Evolutionary conservation across 1,284 basidiomycete species (phyloP).

Genomic region (Heterobasidion annosum): DNA sequence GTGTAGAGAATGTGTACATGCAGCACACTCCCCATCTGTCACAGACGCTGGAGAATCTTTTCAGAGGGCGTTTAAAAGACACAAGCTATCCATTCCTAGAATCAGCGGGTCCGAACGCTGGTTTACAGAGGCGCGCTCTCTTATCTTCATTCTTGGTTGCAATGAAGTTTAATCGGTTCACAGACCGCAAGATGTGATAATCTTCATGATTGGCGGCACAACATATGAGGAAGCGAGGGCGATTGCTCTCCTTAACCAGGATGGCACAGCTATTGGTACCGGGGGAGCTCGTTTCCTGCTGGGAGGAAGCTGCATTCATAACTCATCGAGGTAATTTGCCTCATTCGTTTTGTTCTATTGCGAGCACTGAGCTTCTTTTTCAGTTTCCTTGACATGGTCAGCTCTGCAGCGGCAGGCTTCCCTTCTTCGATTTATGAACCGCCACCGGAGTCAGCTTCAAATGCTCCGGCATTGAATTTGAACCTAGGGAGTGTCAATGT

Average conservation of each 20-base stretch:
- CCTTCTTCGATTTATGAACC: slow-evolving; percentile 61
- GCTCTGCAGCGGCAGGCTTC: slow-evolving; percentile 51
- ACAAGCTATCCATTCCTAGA: slow-evolving; percentile 88
- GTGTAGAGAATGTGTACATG: slow-evolving; percentile 99
- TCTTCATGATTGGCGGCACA: slow-evolving; percentile 91
- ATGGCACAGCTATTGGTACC: slow-evolving; percentile 32
- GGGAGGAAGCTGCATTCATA: slow-evolving; percentile 90
- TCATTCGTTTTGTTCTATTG: slow-evolving; percentile 5
- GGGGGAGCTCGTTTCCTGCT: slow-evolving; percentile 70
- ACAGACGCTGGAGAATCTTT: slow-evolving; percentile 85
- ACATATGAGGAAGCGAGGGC: slow-evolving; percentile 90
- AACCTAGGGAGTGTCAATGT: slow-evolving; percentile 89
- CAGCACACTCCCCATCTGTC: slow-evolving; percentile 94
- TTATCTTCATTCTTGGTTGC: background rate
- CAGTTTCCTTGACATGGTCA: slow-evolving; percentile 72
- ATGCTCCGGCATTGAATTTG: slow-evolving; percentile 72
- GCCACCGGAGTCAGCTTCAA: slow-evolving; percentile 57
- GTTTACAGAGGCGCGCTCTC: slow-evolving; percentile 50
- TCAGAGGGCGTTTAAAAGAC: slow-evolving; percentile 83
- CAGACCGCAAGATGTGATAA: slow-evolving; percentile 91
- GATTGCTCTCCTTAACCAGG: slow-evolving; percentile 81
- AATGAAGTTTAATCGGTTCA: background rate
- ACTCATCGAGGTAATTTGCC: slow-evolving; percentile 69
- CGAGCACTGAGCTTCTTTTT: slow-evolving; percentile 2
- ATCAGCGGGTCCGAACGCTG: slow-evolving; percentile 54